Base-by-base conservation (phyloP, 768 basidiomycete species). In the Astraeus odoratus region DNA sequence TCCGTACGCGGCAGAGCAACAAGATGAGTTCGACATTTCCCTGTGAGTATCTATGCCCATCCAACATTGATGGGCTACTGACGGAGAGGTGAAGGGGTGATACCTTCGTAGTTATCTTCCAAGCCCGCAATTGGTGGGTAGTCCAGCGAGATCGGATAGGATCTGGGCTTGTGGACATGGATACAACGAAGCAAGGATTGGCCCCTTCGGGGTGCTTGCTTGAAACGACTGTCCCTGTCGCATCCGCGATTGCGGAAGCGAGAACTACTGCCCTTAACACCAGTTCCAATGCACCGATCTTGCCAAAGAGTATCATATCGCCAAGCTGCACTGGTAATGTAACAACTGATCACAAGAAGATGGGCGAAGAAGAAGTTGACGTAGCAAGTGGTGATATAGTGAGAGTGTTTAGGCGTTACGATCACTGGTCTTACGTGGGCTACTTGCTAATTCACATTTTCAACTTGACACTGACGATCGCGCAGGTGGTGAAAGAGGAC, bases 121-220 rank as follows among this genome's bases (percentile, higher is more conserved):
- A 93, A 43, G 85, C 92, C n/a, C 83, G 94, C 44, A 95, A 95
- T 1, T 99, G 96, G 96, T 98, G 94, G 91, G 88, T 96, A 27
- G 96, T 98, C 3, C 94, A 98, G 60, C 82, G 89, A 25, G 96
- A 99, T 64, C 86, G 86, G 20, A 81, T 78, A 26, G 93, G 92
- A 3, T 75, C 82, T 4, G 90, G 92, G 7, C 63, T 81, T 19
- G 81, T 90, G 25, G 84, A 83, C 56, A 71, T 81, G 10, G 89
- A 92, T 51, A 72, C 80, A 22, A 70, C 74, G 35, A 86, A 86
- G 60, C 90, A 92, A 57, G 92, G 93, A 43, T 98, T 94, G 95
- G 94, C 97, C 2, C 95, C 95, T 33, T 94, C 95, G 4, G 95
- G 95, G 24, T 99, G 95, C 61, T 72, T 99, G 10, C 77, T 98